Base-by-base conservation (phyloP, 805 yeast species). In the Hanseniaspora jakobsenii region DNA sequence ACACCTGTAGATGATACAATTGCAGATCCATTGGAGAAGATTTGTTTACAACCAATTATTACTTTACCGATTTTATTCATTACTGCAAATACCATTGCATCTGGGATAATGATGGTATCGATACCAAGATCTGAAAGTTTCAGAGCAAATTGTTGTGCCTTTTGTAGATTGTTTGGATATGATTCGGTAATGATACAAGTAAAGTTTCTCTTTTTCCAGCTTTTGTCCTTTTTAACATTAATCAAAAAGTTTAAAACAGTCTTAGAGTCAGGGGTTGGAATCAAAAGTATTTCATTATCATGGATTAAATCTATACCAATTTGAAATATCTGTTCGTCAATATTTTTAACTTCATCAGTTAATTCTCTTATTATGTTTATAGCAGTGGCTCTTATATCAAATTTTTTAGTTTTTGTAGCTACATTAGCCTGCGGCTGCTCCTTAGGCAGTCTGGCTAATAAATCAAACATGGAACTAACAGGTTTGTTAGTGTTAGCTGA, bases 31-130 rank as follows among this genome's bases (percentile, higher is more conserved):
- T 91, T 91, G 43, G 94, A 94, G 59, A 91, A 81, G 4, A 91
- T 96, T 0, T 95, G 77, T 49, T 82, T 73, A 4, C 97, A 81
- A 30, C 97, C 96, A 44, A 93, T 74, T 48, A 91, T 76, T 24
- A 91, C 98, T 60, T 93, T 93, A 35, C 96, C 95, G 4, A 91
- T 97, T 51, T 95, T 70, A 30, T 95, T 82, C 97, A 91, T 91
- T 37, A 91, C 85, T 0, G 98, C 96, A 62, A 80, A 85, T 0
- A 81, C 86, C 21, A 94, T 81, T 4, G 94, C 73, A 58, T 91
- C 99, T 1, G 98, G 96, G 28, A 91, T 81, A 44, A 91, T 73
- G 2, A 87, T 81, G 1, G 95, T 79, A 50, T 86, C 94, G 36
- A 91, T 84, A 43, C 87, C 83, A 46, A 89, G 85, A 46, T 77